Evolutionary conservation across 805 yeast species (phyloP).

Genomic region (Blastobotrys chiropterorum): DNA sequence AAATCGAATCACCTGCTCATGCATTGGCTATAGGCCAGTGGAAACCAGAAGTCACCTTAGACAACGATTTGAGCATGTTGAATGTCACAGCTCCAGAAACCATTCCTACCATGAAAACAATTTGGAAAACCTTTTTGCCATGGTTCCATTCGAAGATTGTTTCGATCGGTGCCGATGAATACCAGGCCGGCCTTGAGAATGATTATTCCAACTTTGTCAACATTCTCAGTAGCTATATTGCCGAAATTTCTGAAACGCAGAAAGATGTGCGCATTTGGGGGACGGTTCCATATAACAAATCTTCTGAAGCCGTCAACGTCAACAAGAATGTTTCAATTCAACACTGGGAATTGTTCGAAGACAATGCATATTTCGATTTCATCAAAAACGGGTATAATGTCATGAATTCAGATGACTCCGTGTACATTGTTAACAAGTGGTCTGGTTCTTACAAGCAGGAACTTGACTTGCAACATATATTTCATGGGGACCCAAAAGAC

Average conservation of each 20-base stretch:
- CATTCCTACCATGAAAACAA: slow-evolving; percentile 2
- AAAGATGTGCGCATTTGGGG: slow-evolving; percentile 3
- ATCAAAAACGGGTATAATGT: neutral
- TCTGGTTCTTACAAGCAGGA: neutral
- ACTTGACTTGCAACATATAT: neutral
- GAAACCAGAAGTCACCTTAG: slow-evolving; percentile 6
- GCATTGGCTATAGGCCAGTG: slow-evolving; percentile 7
- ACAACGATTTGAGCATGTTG: slow-evolving; percentile 2
- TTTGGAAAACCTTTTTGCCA: slow-evolving; percentile 8
- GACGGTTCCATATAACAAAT: neutral
- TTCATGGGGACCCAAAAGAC: neutral
- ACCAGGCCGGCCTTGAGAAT: neutral
- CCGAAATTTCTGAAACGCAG: neutral
- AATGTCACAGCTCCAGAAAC: slow-evolving; percentile 6
- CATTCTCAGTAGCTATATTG: neutral
- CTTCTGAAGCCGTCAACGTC: neutral
- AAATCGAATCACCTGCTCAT: slow-evolving; percentile 7
- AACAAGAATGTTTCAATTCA: slow-evolving; percentile 1
- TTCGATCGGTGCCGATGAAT: slow-evolving; percentile 10
- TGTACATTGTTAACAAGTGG: slow-evolving; percentile 2
- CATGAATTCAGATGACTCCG: neutral
- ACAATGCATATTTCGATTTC: neutral
- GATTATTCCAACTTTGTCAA: slow-evolving; percentile 5
- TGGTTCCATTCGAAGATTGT: slow-evolving; percentile 9
- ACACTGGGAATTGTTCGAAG: neutral